phyloP scores from a whole-genome alignment of 345 rosid genomes.

The Eucalyptus sp. region DNA sequence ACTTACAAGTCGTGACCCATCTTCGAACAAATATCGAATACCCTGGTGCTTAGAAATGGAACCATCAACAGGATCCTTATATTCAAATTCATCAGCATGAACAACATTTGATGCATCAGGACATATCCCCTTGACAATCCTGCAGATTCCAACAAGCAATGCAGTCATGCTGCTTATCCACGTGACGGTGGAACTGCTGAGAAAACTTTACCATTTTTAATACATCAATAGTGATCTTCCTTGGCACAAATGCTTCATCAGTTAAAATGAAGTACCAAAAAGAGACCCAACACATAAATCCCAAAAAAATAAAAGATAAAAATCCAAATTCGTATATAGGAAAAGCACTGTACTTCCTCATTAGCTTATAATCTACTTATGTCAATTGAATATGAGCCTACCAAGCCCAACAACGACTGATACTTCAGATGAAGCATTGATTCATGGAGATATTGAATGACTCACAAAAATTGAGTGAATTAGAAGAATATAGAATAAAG shows the following conservation, averaged over 20 bases:
- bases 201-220: neutral
- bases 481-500: neutral
- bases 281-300: neutral
- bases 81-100: conserved; percentile 87
- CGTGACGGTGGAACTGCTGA: neutral
- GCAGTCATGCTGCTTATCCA: neutral
- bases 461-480: neutral
- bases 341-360: neutral
- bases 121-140: conserved; percentile 53
- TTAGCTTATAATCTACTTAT: neutral
- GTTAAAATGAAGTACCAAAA: neutral
- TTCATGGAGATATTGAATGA: neutral
- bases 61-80: conserved; percentile 94
- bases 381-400: neutral
- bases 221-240: neutral
- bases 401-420: neutral
- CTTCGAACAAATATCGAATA: conserved; percentile 83
- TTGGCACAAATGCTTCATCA: neutral
- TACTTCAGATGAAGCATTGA: neutral
- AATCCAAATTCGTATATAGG: neutral
- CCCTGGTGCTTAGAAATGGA: conserved; percentile 94
- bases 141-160: conserved; percentile 4
- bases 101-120: conserved; percentile 65
- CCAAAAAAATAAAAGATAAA: neutral
- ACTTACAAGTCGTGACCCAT: conserved; percentile 91